Base-by-base conservation (phyloP, 73 alveolate species). In the Tetrahymena thermophila region DNA sequence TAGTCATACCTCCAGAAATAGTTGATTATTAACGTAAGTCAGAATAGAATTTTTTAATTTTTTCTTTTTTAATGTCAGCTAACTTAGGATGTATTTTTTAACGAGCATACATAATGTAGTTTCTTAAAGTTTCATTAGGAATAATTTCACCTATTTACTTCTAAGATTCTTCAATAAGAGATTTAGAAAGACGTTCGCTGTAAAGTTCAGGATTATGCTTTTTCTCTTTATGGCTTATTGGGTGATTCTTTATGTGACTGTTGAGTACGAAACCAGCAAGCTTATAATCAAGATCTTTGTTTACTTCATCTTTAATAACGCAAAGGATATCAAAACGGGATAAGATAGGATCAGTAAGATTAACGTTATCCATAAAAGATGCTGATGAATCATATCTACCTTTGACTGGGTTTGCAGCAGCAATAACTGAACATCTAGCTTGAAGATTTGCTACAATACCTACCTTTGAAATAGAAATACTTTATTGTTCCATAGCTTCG, bases 401-500 rank as follows among this genome's bases (percentile, higher is more conserved):
- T 93, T 98, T 99, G 28, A 98, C 94, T 40, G 99, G 99, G 96
- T 99, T 99, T 9, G 99, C 99, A 13, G 99, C 99, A 15, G 99
- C 99, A 35, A 99, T 99, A 35, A 99, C 99, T 37, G 99, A 96
- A 96, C 99, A 99, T 96, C 99, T 98, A 5, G 99, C 99, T 97
- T 99, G 99, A 94, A 99, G 97, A 10, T 99, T 97, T 50, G 99
- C 99, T 21, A 99, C 99, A 71, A 99, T 99, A n/a, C 99, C 99
- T 14, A 99, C 99, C 96, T 99, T 99, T 14, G 99, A 99, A 85
- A 99, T 99, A 14, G 99, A 99, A 71, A 99, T 99, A 95, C 99
- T 95, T 97, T 99, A 99, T 96, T 99, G 99, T 96, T 99, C 99
- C 99, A 99, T 99, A n/a, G 99, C 99, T 97, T 99, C 99, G 96